Conservation (phyloP, 1,284 basidiomycete genomes). For the Neonothopanus nambi region DNA sequence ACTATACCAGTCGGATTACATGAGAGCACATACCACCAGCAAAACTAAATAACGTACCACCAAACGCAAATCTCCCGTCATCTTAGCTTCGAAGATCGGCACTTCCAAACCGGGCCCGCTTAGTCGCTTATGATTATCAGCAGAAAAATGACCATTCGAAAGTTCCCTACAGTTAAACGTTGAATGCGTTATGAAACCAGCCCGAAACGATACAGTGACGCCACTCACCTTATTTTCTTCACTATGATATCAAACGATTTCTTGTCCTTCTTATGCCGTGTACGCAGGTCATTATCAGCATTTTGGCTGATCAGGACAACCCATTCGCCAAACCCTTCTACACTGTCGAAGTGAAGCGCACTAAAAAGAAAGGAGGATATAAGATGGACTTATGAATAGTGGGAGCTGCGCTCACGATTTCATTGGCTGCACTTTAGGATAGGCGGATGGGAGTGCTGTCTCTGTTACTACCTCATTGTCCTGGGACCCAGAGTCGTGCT, state of each 20-base stretch:
- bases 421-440: conserved; percentile 49
- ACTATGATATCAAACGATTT: conserved; percentile 47
- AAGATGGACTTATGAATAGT: background rate
- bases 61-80: conserved; percentile 59
- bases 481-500: background rate
- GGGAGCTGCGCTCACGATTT: conserved; percentile 32
- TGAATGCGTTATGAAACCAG: background rate
- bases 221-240: conserved; percentile 58
- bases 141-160: conserved; percentile 66
- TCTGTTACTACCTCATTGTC: background rate
- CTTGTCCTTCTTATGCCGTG: conserved; percentile 38
- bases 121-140: conserved; percentile 67
- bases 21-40: background rate
- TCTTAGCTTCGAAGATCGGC: conserved; percentile 69
- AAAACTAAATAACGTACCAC: conserved; percentile 43
- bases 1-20: conserved; percentile 36
- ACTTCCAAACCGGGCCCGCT: conserved; percentile 45
- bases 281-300: conserved; percentile 44
- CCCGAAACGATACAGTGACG: background rate
- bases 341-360: conserved; percentile 51
- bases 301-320: conserved; percentile 46
- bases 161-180: conserved; percentile 46
- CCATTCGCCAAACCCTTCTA: conserved; percentile 56
- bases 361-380: background rate
- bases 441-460: conserved; percentile 28